Evolutionary conservation across 2,329 filamentous ascomycete species (phyloP).

Genomic region (Fusarium hainanense): DNA sequence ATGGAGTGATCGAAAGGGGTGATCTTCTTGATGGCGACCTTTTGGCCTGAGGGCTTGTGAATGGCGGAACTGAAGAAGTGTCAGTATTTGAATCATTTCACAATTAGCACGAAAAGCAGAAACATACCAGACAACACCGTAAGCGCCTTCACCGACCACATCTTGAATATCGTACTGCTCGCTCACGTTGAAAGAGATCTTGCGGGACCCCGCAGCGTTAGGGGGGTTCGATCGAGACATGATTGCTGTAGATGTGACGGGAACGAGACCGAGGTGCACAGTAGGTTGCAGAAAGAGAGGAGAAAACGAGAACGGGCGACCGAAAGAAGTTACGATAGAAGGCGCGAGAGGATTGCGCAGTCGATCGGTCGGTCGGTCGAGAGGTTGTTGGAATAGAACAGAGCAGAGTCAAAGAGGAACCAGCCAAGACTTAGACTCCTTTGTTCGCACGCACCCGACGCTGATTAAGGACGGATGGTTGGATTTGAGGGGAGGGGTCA

Average conservation of each 20-base stretch:
- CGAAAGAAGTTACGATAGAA: conserved; percentile 3
- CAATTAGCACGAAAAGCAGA: neutral
- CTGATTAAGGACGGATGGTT: conserved; percentile 34
- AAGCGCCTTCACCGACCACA: conserved; percentile 98
- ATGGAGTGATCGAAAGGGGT: conserved; percentile 99
- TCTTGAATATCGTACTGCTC: conserved; percentile 99
- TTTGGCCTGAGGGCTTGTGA: conserved; percentile 97
- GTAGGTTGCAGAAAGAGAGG: neutral
- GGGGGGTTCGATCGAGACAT: conserved; percentile 68
- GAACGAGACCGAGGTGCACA: neutral
- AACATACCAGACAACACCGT: conserved; percentile 95
- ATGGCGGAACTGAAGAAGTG: conserved; percentile 79
- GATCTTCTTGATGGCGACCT: conserved; percentile 99
- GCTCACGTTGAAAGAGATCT: conserved; percentile 99
- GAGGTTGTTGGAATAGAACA: conserved; percentile 19
- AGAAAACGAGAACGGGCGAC: neutral
- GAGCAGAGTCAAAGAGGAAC: conserved; percentile 33
- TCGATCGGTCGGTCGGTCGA: conserved; percentile 27
- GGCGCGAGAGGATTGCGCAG: conserved; percentile 19
- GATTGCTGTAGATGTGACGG: conserved; percentile 11
- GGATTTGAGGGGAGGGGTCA: conserved; percentile 26
- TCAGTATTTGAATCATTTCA: neutral
- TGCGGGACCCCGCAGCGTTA: conserved; percentile 75
- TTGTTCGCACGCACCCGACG: conserved; percentile 35
- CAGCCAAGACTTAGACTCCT: conserved; percentile 39